Conservation (phyloP, 768 basidiomycete species). For the Floccularia luteovirens region DNA sequence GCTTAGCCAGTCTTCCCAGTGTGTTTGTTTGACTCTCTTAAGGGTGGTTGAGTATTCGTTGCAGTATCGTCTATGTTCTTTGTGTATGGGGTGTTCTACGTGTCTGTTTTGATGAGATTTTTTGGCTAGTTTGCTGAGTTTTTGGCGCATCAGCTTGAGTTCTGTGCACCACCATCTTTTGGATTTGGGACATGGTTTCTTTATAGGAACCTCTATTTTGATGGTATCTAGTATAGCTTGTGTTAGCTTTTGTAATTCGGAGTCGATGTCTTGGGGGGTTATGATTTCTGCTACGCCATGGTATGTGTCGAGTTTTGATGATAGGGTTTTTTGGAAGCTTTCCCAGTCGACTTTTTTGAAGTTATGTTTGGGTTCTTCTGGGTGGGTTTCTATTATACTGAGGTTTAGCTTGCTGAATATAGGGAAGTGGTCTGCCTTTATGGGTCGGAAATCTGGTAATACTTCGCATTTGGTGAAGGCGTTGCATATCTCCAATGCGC, state of each 20-base stretch:
- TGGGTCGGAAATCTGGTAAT: conserved; percentile 5
- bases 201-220: conserved; percentile 3
- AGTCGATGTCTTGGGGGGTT: neutral
- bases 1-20: conserved; percentile 21
- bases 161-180: conserved; percentile 13
- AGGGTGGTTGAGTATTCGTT: conserved; percentile 11
- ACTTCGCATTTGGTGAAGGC: conserved; percentile 17
- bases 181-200: conserved; percentile 5
- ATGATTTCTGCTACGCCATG: too few species aligned
- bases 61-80: conserved; percentile 6
- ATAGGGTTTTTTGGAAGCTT: conserved; percentile 14
- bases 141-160: conserved; percentile 11
- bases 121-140: conserved; percentile 7
- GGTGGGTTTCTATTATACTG: too few species aligned
- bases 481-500: conserved; percentile 8
- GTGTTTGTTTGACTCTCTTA: conserved; percentile 10
- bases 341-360: conserved; percentile 15
- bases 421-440: conserved; percentile 27
- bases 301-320: neutral
- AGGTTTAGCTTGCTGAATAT: conserved; percentile 21
- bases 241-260: neutral
- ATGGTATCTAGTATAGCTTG: conserved; percentile 1
- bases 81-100: conserved; percentile 11
- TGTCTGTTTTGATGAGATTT: conserved; percentile 3
- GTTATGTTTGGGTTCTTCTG: conserved; percentile 1